Percentiles rank a stretch among this genome's conserved stretches.
Evolutionary conservation across 2,329 filamentous ascomycete genomes (phyloP).

Genomic region (Xylaria sp.): DNA sequence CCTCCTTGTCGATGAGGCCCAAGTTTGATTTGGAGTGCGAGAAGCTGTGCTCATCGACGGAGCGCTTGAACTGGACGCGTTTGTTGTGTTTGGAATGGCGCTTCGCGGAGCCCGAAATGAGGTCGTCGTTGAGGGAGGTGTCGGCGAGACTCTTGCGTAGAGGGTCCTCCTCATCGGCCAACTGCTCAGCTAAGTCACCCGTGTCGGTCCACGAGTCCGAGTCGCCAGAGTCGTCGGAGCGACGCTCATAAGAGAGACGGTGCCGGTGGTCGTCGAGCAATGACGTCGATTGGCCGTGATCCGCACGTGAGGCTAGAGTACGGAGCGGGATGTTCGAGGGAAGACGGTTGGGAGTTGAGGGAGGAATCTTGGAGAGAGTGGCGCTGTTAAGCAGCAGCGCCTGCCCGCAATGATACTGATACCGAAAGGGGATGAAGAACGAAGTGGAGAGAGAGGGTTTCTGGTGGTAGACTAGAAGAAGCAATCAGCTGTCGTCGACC

Average conservation of each 20-base stretch:
- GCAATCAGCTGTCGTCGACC: slow-evolving; percentile 30
- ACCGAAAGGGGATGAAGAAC: slow-evolving; percentile 32
- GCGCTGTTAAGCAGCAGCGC: slow-evolving; percentile 82
- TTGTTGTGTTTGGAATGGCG: slow-evolving; percentile 56
- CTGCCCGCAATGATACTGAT: slow-evolving; percentile 55
- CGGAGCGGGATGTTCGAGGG: slow-evolving; percentile 87
- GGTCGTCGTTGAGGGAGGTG: slow-evolving; percentile 65
- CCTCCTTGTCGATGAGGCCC: slow-evolving; percentile 68
- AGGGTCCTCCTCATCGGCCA: slow-evolving; percentile 82
- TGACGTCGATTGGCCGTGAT: slow-evolving; percentile 52
- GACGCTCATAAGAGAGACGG: slow-evolving; percentile 51
- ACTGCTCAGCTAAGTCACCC: slow-evolving; percentile 91
- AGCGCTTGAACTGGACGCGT: slow-evolving; percentile 70
- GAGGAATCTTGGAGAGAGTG: slow-evolving; percentile 82
- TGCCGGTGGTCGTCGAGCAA: slow-evolving; percentile 52
- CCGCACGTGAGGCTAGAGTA: slow-evolving; percentile 60
- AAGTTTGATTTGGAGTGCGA: slow-evolving; percentile 45
- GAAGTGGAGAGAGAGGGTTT: slow-evolving; percentile 43
- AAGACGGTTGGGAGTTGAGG: slow-evolving; percentile 69
- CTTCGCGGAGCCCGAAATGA: slow-evolving; percentile 57
- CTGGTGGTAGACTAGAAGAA: slow-evolving; percentile 21
- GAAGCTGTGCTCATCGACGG: slow-evolving; percentile 48
- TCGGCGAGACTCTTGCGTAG: slow-evolving; percentile 72
- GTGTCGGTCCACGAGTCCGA: slow-evolving; percentile 90
- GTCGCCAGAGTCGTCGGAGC: slow-evolving; percentile 58